Evolutionary conservation across 139 green algal genomes (phyloP).

Genomic region (Micractinium sp.): DNA sequence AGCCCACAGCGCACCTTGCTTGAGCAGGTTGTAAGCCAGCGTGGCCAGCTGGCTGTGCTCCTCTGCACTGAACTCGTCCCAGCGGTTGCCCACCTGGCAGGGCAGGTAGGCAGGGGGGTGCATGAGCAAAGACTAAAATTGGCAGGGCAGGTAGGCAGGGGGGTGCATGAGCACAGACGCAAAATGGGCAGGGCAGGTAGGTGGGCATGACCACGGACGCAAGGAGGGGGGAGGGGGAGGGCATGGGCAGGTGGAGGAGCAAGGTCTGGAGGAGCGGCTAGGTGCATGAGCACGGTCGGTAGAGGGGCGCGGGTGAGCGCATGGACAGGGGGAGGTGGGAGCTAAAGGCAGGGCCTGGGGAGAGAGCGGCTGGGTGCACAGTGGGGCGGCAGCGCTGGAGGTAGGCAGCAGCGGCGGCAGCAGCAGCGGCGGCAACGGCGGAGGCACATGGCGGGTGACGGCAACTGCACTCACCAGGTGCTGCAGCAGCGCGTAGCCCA

Average conservation of each 20-base stretch:
- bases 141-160: not conserved
- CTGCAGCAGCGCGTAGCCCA: conserved; percentile 63
- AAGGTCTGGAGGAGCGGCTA: no score
- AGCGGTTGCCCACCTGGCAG: conserved; percentile 49
- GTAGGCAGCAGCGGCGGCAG: no score
- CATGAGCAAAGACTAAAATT: no score
- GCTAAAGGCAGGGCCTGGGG: no score
- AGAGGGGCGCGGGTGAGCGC: not conserved
- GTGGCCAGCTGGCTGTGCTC: conserved; percentile 53
- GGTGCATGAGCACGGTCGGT: no score
- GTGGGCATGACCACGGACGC: no score
- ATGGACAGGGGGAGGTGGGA: no score
- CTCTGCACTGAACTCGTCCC: conserved; percentile 51
- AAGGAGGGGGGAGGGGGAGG: not conserved
- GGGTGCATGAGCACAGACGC: no score
- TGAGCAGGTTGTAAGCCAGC: conserved; percentile 49
- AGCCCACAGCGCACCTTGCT: conserved; percentile 34
- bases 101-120: not conserved
- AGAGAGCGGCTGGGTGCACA: no score
- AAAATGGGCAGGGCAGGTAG: conserved; percentile 1
- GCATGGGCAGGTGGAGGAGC: no score
- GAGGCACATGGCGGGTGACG: not conserved
- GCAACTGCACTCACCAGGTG: conserved; percentile 43
- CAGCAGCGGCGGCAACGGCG: no score
- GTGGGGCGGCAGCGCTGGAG: no score